phyloP scores from a whole-genome alignment of 225 moss, liverwort and hornwort species.

The Polytrichum formosum region DNA sequence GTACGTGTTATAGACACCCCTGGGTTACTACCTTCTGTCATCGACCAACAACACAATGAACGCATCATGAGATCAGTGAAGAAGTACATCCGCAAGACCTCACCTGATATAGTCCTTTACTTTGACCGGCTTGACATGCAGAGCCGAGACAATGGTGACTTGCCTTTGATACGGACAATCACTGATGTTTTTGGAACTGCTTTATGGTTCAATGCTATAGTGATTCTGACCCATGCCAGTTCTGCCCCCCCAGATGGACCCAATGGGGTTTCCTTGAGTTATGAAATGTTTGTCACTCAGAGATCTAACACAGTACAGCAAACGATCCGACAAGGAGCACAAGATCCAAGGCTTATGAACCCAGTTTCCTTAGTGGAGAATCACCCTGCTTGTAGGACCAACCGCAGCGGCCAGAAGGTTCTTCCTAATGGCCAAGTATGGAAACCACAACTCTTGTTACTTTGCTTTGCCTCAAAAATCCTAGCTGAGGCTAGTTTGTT shows the following conservation, averaged over 20 bases:
- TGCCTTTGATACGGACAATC: slow-evolving; percentile 50
- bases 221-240: slow-evolving; percentile 47
- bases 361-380: slow-evolving; percentile 58
- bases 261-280: slow-evolving; percentile 48
- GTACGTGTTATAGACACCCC: slow-evolving; percentile 61
- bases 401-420: slow-evolving; percentile 48
- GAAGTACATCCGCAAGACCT: slow-evolving; percentile 40
- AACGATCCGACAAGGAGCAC: slow-evolving; percentile 54
- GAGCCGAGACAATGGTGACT: slow-evolving; percentile 44
- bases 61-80: slow-evolving; percentile 54
- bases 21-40: slow-evolving; percentile 40
- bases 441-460: slow-evolving; percentile 52
- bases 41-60: slow-evolving; percentile 53
- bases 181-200: slow-evolving; percentile 52
- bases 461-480: slow-evolving; percentile 58
- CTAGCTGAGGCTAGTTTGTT: slow-evolving; percentile 49
- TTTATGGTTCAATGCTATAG: slow-evolving; percentile 58
- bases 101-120: slow-evolving; percentile 53
- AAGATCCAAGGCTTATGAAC: slow-evolving; percentile 56
- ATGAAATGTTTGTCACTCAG: slow-evolving; percentile 58
- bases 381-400: slow-evolving; percentile 56
- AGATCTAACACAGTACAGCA: slow-evolving; percentile 51
- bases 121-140: slow-evolving; percentile 61
- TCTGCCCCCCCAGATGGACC: slow-evolving; percentile 58
- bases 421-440: slow-evolving; percentile 54